A percentile compares a stretch with the other conserved stretches of the same genome.
Evolutionary conservation across 2,329 filamentous ascomycete genomes (phyloP).

Genomic region (Hymenoscyphus occultus): DNA sequence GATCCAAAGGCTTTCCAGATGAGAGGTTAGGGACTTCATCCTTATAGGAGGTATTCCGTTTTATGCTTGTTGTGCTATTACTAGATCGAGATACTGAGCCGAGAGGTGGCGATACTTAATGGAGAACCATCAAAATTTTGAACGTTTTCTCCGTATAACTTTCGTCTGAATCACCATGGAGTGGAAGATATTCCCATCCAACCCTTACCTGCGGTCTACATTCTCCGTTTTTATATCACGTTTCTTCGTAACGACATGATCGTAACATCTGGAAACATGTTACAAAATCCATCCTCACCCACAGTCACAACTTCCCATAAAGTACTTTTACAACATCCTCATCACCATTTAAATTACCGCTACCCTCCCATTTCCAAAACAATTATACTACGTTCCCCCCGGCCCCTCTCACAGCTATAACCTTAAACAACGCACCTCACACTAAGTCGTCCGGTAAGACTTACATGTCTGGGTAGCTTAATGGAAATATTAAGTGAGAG

Average conservation of each 20-base stretch:
- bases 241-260: background rate
- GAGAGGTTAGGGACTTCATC: too few relatives aligned
- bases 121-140: background rate
- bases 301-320: background rate
- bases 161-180: background rate
- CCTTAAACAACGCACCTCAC: too few relatives aligned
- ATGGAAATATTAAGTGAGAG: too few relatives aligned
- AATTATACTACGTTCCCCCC: too few relatives aligned
- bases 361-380: too few relatives aligned
- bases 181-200: background rate
- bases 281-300: background rate
- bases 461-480: too few relatives aligned
- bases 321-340: too few relatives aligned
- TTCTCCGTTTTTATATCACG: background rate
- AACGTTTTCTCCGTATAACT: background rate
- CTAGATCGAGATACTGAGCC: background rate
- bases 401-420: too few relatives aligned
- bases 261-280: background rate
- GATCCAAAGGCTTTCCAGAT: too few relatives aligned
- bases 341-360: too few relatives aligned
- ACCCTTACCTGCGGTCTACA: background rate
- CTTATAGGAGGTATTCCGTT: too few relatives aligned
- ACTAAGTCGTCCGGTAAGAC: too few relatives aligned
- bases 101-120: background rate
- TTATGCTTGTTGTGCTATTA: background rate